Conservation (phyloP, 768 basidiomycete genomes). For the Russula abietina region DNA sequence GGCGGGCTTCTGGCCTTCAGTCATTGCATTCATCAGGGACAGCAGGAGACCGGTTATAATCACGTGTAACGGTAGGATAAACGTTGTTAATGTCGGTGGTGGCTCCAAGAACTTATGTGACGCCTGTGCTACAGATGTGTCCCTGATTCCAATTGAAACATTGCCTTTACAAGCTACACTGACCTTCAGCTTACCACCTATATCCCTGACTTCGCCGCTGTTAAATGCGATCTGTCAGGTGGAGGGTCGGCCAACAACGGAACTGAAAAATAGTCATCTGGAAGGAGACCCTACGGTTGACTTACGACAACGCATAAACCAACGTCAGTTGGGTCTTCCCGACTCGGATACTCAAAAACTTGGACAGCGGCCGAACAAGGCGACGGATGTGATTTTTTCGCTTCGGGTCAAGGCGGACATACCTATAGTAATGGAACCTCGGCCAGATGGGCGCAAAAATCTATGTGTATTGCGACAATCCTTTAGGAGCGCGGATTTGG, state of each 20-base stretch:
- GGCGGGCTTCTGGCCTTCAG: conserved; percentile 75
- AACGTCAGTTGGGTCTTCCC: conserved; percentile 21
- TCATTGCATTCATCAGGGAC: conserved; percentile 73
- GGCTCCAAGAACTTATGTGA: conserved; percentile 17
- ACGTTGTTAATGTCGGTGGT: neutral
- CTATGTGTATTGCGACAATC: conserved; percentile 9
- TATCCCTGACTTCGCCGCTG: conserved; percentile 25
- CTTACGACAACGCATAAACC: conserved; percentile 21
- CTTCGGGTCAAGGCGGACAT: conserved; percentile 12
- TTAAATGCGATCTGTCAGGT: conserved; percentile 22
- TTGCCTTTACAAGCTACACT: conserved; percentile 75
- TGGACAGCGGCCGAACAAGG: neutral
- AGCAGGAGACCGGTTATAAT: conserved; percentile 86
- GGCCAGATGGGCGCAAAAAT: conserved; percentile 8
- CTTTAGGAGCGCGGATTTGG: conserved; percentile 19
- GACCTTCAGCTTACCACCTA: conserved; percentile 43
- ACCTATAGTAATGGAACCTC: neutral
- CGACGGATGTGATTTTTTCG: conserved; percentile 9
- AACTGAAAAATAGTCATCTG: neutral
- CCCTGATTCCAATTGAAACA: conserved; percentile 61
- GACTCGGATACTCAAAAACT: neutral
- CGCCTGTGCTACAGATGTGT: conserved; percentile 46
- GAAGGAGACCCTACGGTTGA: conserved; percentile 10
- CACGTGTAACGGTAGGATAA: conserved; percentile 89
- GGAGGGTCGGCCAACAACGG: conserved; percentile 18